Evolutionary conservation across 2,329 filamentous ascomycete species (phyloP).

Genomic region (Lachnellula subtilissima): DNA sequence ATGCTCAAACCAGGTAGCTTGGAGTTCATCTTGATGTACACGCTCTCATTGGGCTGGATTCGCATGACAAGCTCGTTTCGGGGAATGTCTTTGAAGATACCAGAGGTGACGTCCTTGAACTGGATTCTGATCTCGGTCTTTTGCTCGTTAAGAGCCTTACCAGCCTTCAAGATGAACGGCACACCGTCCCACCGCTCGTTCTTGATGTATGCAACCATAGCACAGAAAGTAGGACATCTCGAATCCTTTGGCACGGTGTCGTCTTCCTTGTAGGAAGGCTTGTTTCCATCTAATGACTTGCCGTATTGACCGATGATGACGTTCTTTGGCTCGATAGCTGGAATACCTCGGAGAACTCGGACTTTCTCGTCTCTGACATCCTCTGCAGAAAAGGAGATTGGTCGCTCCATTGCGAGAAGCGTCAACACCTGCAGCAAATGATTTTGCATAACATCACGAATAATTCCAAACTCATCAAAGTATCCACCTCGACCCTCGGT

Average conservation of each 20-base stretch:
- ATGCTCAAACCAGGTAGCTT: conserved; percentile 97
- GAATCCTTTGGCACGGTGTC: conserved; percentile 97
- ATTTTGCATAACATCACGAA: conserved; percentile 99
- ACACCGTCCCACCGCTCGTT: conserved; percentile 99
- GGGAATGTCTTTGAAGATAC: conserved; percentile 99
- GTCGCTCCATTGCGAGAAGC: conserved; percentile 94
- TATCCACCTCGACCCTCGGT: conserved; percentile 97
- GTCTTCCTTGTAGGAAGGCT: conserved; percentile 97
- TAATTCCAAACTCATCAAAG: conserved; percentile 99
- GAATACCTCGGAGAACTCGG: conserved; percentile 87
- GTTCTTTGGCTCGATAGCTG: conserved; percentile 96
- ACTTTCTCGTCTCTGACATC: conserved; percentile 99
- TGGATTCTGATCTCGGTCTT: conserved; percentile 99
- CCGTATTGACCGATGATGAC: conserved; percentile 99
- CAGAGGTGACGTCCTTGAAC: conserved; percentile 98
- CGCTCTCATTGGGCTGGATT: conserved; percentile 98
- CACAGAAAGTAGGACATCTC: conserved; percentile 95
- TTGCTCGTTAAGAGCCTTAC: conserved; percentile 97
- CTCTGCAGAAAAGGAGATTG: conserved; percentile 95
- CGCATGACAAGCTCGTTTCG: conserved; percentile 99
- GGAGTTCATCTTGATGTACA: conserved; percentile 99
- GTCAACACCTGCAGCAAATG: conserved; percentile 95
- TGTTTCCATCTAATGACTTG: conserved; percentile 90
- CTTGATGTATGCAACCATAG: conserved; percentile 97
- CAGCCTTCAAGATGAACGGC: conserved; percentile 98